phyloP scores from a whole-genome alignment of 805 yeast genomes.

The Saccharomycopsis selenospora region DNA sequence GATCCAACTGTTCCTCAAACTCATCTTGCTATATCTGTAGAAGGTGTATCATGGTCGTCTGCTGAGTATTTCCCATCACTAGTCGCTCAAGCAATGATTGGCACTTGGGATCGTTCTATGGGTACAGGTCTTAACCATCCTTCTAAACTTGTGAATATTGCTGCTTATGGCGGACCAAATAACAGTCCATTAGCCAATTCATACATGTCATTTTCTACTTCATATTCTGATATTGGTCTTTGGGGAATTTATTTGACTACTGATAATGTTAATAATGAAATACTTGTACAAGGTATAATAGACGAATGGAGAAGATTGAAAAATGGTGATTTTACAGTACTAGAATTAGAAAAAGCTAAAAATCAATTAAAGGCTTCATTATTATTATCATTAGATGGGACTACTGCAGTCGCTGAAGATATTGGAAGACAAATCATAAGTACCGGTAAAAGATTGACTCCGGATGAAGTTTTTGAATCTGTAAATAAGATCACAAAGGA shows the following conservation, averaged over 20 bases:
- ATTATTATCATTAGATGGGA: slow-evolving; percentile 82
- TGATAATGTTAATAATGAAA: slow-evolving; percentile 49
- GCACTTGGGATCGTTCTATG: slow-evolving; percentile 93
- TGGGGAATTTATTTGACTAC: slow-evolving; percentile 95
- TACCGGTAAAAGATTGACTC: slow-evolving; percentile 59
- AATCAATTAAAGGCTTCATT: slow-evolving; percentile 91
- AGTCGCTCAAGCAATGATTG: slow-evolving; percentile 93
- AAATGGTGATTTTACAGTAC: slow-evolving; percentile 66
- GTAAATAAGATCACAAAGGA: slow-evolving; percentile 72
- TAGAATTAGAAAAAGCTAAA: slow-evolving; percentile 90
- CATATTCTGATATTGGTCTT: slow-evolving; percentile 93
- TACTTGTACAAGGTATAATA: slow-evolving; percentile 62
- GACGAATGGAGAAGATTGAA: slow-evolving; percentile 87
- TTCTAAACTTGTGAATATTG: slow-evolving; percentile 67
- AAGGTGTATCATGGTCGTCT: slow-evolving; percentile 96
- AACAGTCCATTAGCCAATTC: slow-evolving; percentile 77
- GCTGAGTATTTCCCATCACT: slow-evolving; percentile 93
- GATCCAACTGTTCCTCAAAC: slow-evolving; percentile 82
- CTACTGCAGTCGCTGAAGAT: slow-evolving; percentile 95
- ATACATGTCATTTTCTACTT: slow-evolving; percentile 93
- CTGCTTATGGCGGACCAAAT: slow-evolving; percentile 50
- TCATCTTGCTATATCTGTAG: slow-evolving; percentile 90
- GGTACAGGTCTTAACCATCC: slow-evolving; percentile 82
- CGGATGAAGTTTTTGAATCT: slow-evolving; percentile 43
- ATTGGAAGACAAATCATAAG: slow-evolving; percentile 96